Evolutionary conservation across 495 filamentous ascomycete genomes (phyloP).

Genomic region (Rusavskia elegans): DNA sequence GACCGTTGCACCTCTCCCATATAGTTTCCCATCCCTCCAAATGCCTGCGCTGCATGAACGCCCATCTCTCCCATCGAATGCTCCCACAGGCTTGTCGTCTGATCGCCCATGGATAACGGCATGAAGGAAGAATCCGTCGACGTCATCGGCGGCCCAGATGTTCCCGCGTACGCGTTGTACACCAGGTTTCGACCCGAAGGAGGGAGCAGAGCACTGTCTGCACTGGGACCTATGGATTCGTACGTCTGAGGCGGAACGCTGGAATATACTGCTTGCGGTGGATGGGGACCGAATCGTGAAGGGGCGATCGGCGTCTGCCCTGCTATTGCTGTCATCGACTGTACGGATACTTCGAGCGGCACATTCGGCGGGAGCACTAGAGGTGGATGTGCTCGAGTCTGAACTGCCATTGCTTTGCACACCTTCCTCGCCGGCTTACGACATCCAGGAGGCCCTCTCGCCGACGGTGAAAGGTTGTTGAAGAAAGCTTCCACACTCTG

Average conservation of each 20-base stretch:
- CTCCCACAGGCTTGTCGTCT: not conserved
- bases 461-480: conserved; percentile 54
- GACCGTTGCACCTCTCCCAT: conserved; percentile 21
- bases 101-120: conserved; percentile 5
- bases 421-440: not conserved
- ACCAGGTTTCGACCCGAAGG: conserved; percentile 66
- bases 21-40: conserved; percentile 1
- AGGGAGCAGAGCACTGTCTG: conserved; percentile 30
- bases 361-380: conserved; percentile 11
- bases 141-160: conserved; percentile 30
- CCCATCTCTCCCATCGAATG: not conserved
- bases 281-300: conserved; percentile 21
- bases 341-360: conserved; percentile 19
- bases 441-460: not conserved
- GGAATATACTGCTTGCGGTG: conserved; percentile 28
- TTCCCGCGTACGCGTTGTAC: conserved; percentile 56
- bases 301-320: conserved; percentile 18
- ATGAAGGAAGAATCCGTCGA: conserved; percentile 9
- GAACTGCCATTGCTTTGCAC: not conserved
- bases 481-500: conserved; percentile 96
- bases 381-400: not conserved
- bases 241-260: conserved; percentile 14
- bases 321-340: conserved; percentile 18
- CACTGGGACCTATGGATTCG: conserved; percentile 2
- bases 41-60: not conserved